These are phyloP conservation scores for Spathaspora sp. DNA, from an alignment of 805 yeast species.

Conservation along the genomic window DNA sequence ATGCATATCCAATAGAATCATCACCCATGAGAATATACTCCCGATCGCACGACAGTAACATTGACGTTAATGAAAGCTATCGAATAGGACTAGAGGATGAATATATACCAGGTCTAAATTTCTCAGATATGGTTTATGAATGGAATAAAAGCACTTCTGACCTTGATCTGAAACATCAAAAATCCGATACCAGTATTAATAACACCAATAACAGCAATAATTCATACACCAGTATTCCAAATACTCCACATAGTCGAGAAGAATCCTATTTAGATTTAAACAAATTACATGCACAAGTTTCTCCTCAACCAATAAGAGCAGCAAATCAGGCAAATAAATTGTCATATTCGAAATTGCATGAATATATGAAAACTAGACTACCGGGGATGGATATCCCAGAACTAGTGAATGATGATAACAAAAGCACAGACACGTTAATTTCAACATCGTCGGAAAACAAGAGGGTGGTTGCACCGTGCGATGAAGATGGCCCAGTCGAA, in stretches of 20 bases:
- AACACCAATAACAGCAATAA: conserved; percentile 5
- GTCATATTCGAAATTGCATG: conserved; percentile 19
- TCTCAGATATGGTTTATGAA: conserved; percentile 41
- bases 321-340: conserved; percentile 4
- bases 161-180: conserved; percentile 6
- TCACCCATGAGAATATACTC: conserved; percentile 23
- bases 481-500: not conserved
- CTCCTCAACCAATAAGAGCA: conserved; percentile 38
- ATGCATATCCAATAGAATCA: not conserved
- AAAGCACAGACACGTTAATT: not conserved
- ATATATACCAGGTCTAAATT: conserved; percentile 70
- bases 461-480: not conserved
- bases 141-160: conserved; percentile 39
- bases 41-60: conserved; percentile 24
- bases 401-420: not conserved
- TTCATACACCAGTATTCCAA: conserved; percentile 15
- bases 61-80: conserved; percentile 9
- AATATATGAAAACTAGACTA: conserved; percentile 18
- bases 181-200: not conserved
- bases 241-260: conserved; percentile 29
- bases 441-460: not conserved
- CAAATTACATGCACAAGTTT: conserved; percentile 39
- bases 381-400: conserved; percentile 3
- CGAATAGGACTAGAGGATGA: conserved; percentile 65
- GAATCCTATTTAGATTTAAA: conserved; percentile 39